A percentile compares a stretch with the other conserved stretches of the same genome.
phyloP scores from a whole-genome alignment of 495 filamentous ascomycete species.

The Endocarpon pusillum region DNA sequence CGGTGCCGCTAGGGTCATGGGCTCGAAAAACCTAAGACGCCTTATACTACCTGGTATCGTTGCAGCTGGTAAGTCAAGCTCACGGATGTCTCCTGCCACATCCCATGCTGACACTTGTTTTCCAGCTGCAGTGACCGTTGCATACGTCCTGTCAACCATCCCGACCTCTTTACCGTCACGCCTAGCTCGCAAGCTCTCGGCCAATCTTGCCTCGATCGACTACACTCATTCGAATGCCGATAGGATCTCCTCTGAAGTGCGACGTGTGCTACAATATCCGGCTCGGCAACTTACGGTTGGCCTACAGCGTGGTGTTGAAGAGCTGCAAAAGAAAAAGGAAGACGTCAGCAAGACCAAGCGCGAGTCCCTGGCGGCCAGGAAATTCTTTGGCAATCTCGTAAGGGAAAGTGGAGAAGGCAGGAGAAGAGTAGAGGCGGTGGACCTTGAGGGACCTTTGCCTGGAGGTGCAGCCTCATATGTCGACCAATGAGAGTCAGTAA shows the following conservation, averaged over 20 bases:
- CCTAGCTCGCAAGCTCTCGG: slow-evolving; percentile 66
- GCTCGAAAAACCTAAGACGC: slow-evolving; percentile 65
- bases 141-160: slow-evolving; percentile 70
- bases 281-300: slow-evolving; percentile 64
- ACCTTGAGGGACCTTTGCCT: slow-evolving; percentile 49
- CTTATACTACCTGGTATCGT: slow-evolving; percentile 68
- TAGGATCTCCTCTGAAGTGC: slow-evolving; percentile 66
- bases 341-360: slow-evolving; percentile 59
- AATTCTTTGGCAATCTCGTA: slow-evolving; percentile 78
- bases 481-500: neutral
- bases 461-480: slow-evolving; percentile 11
- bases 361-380: slow-evolving; percentile 61
- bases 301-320: slow-evolving; percentile 65
- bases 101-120: slow-evolving; percentile 18
- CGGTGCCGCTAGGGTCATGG: slow-evolving; percentile 60
- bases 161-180: slow-evolving; percentile 77
- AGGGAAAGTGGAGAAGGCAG: slow-evolving; percentile 55
- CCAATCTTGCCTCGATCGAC: slow-evolving; percentile 62
- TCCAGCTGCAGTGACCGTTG: slow-evolving; percentile 50
- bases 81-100: slow-evolving; percentile 1
- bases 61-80: slow-evolving; percentile 47
- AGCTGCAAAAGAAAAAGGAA: slow-evolving; percentile 57
- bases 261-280: slow-evolving; percentile 71
- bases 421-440: slow-evolving; percentile 56
- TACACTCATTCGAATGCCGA: slow-evolving; percentile 79